A percentile compares a stretch with the other conserved stretches of the same genome.
Evolutionary conservation across 2,329 filamentous ascomycete genomes (phyloP).

Genomic region (Phaeomoniella chlamydospora): DNA sequence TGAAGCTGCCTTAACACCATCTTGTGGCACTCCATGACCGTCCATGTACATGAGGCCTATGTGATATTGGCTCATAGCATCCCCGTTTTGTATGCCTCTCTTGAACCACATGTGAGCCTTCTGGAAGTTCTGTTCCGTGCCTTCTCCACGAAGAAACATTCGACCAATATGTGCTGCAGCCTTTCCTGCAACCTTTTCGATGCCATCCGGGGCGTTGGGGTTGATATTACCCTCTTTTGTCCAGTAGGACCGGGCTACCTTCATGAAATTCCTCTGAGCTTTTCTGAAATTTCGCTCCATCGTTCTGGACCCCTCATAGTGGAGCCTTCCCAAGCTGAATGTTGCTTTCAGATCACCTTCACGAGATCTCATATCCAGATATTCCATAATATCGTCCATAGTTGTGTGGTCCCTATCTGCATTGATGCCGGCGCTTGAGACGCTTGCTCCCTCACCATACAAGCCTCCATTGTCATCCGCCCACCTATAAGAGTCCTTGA

Average conservation of each 20-base stretch:
- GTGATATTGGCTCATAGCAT: conserved; percentile 72
- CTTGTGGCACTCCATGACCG: conserved; percentile 57
- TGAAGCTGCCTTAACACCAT: conserved; percentile 58
- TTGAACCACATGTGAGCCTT: conserved; percentile 73
- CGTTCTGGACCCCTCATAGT: conserved; percentile 73
- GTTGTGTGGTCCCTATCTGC: conserved; percentile 65
- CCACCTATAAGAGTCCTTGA: conserved; percentile 67
- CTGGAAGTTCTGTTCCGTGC: conserved; percentile 62
- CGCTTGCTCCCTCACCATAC: conserved; percentile 90
- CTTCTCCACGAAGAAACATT: conserved; percentile 83
- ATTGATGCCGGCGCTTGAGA: conserved; percentile 71
- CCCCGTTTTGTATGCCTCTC: conserved; percentile 58
- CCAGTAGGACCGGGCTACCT: conserved; percentile 73
- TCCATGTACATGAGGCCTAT: conserved; percentile 72
- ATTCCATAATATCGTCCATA: conserved; percentile 84
- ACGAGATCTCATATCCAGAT: conserved; percentile 75
- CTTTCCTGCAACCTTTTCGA: conserved; percentile 68
- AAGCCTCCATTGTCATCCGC: conserved; percentile 84
- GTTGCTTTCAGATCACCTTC: conserved; percentile 83
- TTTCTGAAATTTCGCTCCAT: conserved; percentile 58
- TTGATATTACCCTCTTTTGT: conserved; percentile 59
- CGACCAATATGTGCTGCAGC: conserved; percentile 76
- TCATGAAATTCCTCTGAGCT: conserved; percentile 68
- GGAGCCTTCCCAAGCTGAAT: conserved; percentile 69
- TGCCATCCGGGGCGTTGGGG: conserved; percentile 52